Evolutionary conservation across 371 early-diverging fungal genomes (phyloP).

Genomic region (Syncephalastrum racemosum): DNA sequence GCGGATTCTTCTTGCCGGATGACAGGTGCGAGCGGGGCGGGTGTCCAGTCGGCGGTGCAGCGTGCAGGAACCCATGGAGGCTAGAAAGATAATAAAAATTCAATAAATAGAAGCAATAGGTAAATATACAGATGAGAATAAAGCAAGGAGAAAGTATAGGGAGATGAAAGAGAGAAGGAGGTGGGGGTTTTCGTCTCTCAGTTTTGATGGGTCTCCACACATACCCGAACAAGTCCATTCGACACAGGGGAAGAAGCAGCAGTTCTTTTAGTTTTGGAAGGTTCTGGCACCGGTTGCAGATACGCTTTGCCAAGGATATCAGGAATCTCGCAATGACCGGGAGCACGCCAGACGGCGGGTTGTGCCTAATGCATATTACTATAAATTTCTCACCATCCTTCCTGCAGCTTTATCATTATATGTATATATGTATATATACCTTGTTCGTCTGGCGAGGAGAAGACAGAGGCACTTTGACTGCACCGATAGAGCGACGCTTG

Average conservation of each 20-base stretch:
- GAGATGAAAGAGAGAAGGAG: not conserved
- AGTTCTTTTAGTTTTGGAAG: slow-evolving; percentile 9
- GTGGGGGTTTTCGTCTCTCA: not conserved
- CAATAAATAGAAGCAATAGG: slow-evolving; percentile 1
- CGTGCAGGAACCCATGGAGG: slow-evolving; percentile 32
- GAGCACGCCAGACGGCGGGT: slow-evolving; percentile 36
- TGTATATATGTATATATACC: slow-evolving; percentile 2
- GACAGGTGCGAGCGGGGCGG: slow-evolving; percentile 20
- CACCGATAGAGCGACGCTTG: slow-evolving; percentile 23
- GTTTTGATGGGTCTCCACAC: slow-evolving; percentile 9
- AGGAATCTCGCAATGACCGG: slow-evolving; percentile 50
- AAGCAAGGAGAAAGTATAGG: not conserved
- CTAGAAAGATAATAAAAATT: slow-evolving; percentile 8
- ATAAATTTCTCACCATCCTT: not conserved
- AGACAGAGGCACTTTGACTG: slow-evolving; percentile 14
- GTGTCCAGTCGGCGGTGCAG: slow-evolving; percentile 16
- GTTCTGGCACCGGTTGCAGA: slow-evolving; percentile 14
- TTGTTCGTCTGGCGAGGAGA: not conserved
- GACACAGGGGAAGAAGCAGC: not conserved
- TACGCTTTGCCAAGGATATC: slow-evolving; percentile 50
- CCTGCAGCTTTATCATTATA: slow-evolving; percentile 6
- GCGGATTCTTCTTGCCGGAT: slow-evolving; percentile 18
- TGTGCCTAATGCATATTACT: not conserved
- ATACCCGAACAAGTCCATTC: not conserved
- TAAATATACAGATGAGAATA: not conserved